These are phyloP conservation scores for Rhodotorula diobovata DNA, from an alignment of 768 basidiomycete species.

Conservation along the genomic window DNA sequence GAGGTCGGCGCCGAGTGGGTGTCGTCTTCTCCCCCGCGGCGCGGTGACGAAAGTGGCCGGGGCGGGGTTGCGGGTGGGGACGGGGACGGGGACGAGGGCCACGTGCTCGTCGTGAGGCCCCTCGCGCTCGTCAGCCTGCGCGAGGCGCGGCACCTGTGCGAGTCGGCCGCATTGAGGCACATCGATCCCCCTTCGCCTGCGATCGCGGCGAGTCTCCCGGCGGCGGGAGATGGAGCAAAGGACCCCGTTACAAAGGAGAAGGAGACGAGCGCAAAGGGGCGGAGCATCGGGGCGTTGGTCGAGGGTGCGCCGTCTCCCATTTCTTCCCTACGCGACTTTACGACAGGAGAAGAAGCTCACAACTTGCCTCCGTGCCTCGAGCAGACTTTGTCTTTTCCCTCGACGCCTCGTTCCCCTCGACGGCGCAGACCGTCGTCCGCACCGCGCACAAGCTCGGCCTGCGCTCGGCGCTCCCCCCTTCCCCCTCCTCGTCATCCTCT, in stretches of 20 bases:
- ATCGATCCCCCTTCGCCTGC: neutral
- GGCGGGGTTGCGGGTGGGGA: too few species aligned
- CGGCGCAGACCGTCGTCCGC: constrained; percentile 40
- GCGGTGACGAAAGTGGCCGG: too few species aligned
- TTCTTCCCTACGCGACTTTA: too few species aligned
- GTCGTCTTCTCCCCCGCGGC: too few species aligned
- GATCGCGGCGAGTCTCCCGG: neutral
- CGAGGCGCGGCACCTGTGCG: constrained; percentile 10
- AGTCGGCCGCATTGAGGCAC: neutral
- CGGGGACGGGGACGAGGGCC: neutral
- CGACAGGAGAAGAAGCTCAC: neutral
- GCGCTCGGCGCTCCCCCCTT: constrained; percentile 15
- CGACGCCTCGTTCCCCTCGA: constrained; percentile 40
- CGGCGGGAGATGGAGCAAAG: too few species aligned
- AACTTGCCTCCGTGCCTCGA: neutral
- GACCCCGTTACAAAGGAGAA: too few species aligned
- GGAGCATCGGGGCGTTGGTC: constrained; percentile 29
- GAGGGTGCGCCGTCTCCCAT: constrained; percentile 27
- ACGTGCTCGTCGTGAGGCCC: constrained; percentile 21
- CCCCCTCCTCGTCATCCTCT: neutral
- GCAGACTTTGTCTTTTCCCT: constrained; percentile 34
- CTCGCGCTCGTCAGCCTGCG: constrained; percentile 3
- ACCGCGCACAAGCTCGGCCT: constrained; percentile 41
- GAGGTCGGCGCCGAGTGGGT: constrained; percentile 26
- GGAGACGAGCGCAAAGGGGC: constrained; percentile 16